Evolutionary conservation across 2,329 filamentous ascomycete genomes (phyloP), one percentile per base, ranked within the genome.

Genomic region (Fusarium dimerum): DNA sequence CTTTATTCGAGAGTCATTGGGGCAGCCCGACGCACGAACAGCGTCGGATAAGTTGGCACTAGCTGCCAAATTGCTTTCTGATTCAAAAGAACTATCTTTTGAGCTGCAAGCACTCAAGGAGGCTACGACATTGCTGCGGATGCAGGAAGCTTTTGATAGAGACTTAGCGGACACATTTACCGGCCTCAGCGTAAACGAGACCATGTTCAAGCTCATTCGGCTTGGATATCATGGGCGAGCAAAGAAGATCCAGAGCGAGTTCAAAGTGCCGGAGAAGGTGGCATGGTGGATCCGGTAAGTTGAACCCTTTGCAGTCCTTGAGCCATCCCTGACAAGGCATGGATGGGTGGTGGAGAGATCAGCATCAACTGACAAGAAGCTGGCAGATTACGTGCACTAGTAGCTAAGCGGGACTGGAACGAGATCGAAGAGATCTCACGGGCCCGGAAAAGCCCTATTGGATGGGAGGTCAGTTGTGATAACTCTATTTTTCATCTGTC

Each of bases 211-310:
- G 69, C 81, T 99, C 47, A 87, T 96, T 59, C 82, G 86, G 46
- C 81, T 89, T 11, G 91, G 92, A 2, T 92, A 96, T 68, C 81
- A 87, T 48, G 92, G 92, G 64, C 84, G 92, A 54, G 92, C 92
- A 18, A 89, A 88, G 72, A 96, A 93, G 73, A 81, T 97, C 4
- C 89, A 94, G 69, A 87, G 81, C 68, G 93, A 97, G 62, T 99
- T 99, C 77, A 95, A 92, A 66, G 87, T 99, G 43, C 85, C 89
- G 0, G 94, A 97, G 61, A 95, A 92, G 72, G 89, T 91, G 30
- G 89, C 86, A 59, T 93, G 90, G 85, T 99, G 93, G 91, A 82
- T 85, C 53, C 76, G 83, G 81, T 85, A 70, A 64, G 78, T 67
- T 7, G 50, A 48, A 56, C 51, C 51, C 53, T 20, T 45, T 57